Percentiles rank a stretch among this genome's conserved stretches.
phyloP scores from a whole-genome alignment of 2,329 filamentous ascomycete genomes.

The Trichophyton schoenleinii region DNA sequence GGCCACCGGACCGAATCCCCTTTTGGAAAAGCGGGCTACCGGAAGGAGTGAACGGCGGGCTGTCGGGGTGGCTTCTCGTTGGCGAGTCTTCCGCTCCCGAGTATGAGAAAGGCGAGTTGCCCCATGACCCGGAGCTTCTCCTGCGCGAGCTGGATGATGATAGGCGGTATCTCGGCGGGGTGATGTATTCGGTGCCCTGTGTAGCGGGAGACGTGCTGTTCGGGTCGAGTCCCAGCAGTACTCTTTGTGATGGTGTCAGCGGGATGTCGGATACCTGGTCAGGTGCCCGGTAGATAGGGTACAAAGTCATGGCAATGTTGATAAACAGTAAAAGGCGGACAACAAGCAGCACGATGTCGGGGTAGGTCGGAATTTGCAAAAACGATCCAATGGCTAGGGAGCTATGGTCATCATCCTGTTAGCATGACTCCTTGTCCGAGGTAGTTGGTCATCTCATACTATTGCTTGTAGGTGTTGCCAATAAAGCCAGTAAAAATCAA shows the following conservation, averaged over 20 bases:
- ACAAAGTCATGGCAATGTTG: slow-evolving; percentile 59
- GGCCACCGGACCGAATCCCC: slow-evolving; percentile 39
- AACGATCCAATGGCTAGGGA: slow-evolving; percentile 26
- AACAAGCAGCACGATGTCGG: slow-evolving; percentile 39
- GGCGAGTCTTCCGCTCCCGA: slow-evolving; percentile 26
- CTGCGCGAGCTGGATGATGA: slow-evolving; percentile 47
- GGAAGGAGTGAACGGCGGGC: slow-evolving; percentile 43
- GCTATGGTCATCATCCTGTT: slow-evolving; percentile 18
- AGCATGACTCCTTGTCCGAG: not conserved
- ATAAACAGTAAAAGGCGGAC: slow-evolving; percentile 51
- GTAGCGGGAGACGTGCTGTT: slow-evolving; percentile 50
- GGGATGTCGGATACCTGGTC: slow-evolving; percentile 83
- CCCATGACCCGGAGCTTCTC: slow-evolving; percentile 28
- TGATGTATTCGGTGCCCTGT: slow-evolving; percentile 61
- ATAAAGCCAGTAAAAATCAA: slow-evolving; percentile 40
- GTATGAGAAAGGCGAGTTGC: slow-evolving; percentile 29
- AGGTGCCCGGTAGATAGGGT: slow-evolving; percentile 57
- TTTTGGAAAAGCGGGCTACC: slow-evolving; percentile 55
- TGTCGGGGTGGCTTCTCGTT: slow-evolving; percentile 23
- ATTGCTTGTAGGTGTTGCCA: slow-evolving; percentile 26
- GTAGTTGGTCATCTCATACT: slow-evolving; percentile 17
- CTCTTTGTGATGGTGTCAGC: slow-evolving; percentile 76
- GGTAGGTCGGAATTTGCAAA: slow-evolving; percentile 27
- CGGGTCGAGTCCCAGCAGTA: slow-evolving; percentile 68
- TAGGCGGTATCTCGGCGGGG: slow-evolving; percentile 73